Percentiles rank a stretch among this genome's conserved stretches.
Conservation (phyloP, 768 basidiomycete genomes). For the Termitomyces sp. region DNA sequence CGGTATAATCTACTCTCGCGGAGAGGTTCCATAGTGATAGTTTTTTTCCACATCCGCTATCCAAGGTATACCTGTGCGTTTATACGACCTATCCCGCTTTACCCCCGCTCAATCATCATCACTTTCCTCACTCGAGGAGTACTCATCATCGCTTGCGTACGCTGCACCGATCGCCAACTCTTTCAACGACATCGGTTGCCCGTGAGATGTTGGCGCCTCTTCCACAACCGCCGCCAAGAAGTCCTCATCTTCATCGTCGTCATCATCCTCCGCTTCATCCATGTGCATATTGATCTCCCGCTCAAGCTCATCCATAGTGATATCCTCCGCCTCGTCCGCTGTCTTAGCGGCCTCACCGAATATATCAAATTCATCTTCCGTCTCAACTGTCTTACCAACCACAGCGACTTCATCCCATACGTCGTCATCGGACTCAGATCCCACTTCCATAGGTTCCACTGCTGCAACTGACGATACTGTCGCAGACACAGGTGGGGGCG, state of each 20-base stretch:
- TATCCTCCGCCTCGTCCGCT: conserved; percentile 27
- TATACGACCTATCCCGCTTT: not conserved
- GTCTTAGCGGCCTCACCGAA: conserved; percentile 22
- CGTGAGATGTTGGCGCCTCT: conserved; percentile 12
- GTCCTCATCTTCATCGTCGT: conserved; percentile 53
- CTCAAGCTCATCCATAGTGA: conserved; percentile 38
- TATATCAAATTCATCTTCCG: conserved; percentile 28
- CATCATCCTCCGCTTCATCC: conserved; percentile 46
- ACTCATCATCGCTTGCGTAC: conserved; percentile 40
- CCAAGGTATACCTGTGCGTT: not conserved
- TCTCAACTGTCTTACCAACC: conserved; percentile 13
- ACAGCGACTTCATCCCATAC: conserved; percentile 50
- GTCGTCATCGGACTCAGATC: conserved; percentile 37
- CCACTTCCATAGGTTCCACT: conserved; percentile 10
- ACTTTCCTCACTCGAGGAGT: conserved; percentile 52
- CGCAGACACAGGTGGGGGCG: conserved; percentile 21
- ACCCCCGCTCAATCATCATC: conserved; percentile 45
- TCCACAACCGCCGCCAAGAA: conserved; percentile 40
- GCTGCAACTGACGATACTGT: conserved; percentile 3
- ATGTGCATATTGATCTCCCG: conserved; percentile 35
- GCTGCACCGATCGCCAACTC: conserved; percentile 23
- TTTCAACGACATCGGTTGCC: conserved; percentile 16
- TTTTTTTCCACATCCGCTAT: not conserved
- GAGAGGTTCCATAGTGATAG: not conserved
- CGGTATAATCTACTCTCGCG: not conserved